These are phyloP conservation scores for Rhinocladiella mackenziei DNA, from an alignment of 2,329 filamentous ascomycete species.

Conservation along the genomic window DNA sequence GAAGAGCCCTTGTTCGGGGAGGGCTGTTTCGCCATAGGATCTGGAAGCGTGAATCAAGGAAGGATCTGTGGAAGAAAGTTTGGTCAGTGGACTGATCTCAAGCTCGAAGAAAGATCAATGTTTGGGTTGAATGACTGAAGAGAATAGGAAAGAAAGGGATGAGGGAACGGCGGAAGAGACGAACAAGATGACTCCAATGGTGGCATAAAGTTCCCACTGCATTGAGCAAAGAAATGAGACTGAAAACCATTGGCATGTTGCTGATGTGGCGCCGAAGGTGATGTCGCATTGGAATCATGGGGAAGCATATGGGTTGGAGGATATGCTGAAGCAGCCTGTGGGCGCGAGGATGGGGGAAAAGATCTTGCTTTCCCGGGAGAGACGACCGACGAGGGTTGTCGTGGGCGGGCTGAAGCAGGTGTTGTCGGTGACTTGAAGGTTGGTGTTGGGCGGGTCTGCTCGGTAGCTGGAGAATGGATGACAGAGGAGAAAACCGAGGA, in stretches of 20 bases:
- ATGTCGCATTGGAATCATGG: conserved; percentile 4
- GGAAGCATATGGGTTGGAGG: conserved; percentile 10
- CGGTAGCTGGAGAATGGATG: conserved; percentile 13
- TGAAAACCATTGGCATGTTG: conserved; percentile 22
- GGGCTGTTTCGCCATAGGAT: conserved; percentile 15
- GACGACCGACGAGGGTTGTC: conserved; percentile 27
- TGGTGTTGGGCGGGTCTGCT: conserved; percentile 12
- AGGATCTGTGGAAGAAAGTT: conserved; percentile 17
- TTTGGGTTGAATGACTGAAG: conserved; percentile 14
- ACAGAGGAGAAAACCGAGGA: conserved; percentile 13
- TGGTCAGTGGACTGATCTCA: conserved; percentile 13
- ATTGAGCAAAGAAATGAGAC: conserved; percentile 52
- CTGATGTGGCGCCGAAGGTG: conserved; percentile 2
- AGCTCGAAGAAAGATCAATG: background rate
- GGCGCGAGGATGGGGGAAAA: conserved; percentile 4
- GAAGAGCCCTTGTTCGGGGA: conserved; percentile 22
- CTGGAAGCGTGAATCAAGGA: conserved; percentile 23
- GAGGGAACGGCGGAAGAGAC: conserved; percentile 38
- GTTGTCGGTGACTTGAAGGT: conserved; percentile 37
- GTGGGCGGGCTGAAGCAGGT: conserved; percentile 34
- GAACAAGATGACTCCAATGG: conserved; percentile 52
- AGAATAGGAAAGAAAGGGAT: conserved; percentile 23
- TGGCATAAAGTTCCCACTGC: conserved; percentile 51
- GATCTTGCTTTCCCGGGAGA: conserved; percentile 20
- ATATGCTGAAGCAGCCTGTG: background rate